These are phyloP conservation scores for Viola odorata DNA, from an alignment of 345 rosid species.

Conservation along the genomic window DNA sequence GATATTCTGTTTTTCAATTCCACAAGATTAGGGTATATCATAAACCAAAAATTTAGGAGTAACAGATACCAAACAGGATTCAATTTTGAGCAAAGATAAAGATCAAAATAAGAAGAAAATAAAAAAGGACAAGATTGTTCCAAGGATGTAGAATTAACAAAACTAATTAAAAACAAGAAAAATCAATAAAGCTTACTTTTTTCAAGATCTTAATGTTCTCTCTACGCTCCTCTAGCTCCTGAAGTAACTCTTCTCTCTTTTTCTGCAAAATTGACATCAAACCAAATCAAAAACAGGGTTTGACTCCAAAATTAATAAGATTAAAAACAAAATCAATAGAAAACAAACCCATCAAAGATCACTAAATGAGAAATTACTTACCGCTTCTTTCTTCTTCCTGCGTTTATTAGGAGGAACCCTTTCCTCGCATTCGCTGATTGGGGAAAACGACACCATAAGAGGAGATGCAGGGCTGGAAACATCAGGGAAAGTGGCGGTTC, in stretches of 20 bases:
- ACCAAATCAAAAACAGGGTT: background rate
- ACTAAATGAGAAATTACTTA: no score
- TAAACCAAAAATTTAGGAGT: background rate
- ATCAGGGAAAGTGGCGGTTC: no score
- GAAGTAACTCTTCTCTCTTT: constrained; percentile 22
- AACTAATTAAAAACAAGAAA: background rate
- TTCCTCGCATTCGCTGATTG: no score
- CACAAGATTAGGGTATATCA: background rate
- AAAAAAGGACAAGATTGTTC: constrained; percentile 10
- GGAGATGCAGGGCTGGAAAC: no score
- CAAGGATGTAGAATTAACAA: background rate
- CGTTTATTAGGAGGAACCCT: no score
- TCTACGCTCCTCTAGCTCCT: background rate
- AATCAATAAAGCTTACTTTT: constrained; percentile 15
- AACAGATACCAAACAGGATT: background rate
- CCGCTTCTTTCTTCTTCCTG: no score
- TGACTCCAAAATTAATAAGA: no score
- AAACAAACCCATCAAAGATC: no score
- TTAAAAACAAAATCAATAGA: no score
- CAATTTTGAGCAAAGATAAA: background rate
- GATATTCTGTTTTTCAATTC: constrained; percentile 26
- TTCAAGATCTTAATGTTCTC: constrained; percentile 8
- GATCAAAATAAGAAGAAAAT: background rate
- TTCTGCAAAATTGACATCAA: background rate
- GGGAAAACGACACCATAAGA: no score